phyloP scores from a whole-genome alignment of 495 filamentous ascomycete genomes.

The Aspergillus saccharolyticus region DNA sequence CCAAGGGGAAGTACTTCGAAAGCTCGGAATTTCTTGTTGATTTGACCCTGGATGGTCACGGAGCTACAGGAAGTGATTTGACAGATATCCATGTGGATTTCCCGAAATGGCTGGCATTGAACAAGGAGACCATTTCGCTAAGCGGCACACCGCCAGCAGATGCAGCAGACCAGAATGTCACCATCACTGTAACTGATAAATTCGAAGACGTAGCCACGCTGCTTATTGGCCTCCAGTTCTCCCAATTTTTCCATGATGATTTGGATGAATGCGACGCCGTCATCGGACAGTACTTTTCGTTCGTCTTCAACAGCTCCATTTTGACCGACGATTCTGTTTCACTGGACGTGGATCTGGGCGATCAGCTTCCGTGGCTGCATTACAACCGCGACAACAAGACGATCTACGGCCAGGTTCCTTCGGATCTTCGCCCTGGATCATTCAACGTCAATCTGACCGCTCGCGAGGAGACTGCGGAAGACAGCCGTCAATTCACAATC shows the following conservation, averaged over 20 bases:
- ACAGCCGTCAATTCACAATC: constrained; percentile 48
- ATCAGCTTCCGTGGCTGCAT: constrained; percentile 58
- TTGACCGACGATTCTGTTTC: constrained; percentile 47
- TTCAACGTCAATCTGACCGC: constrained; percentile 49
- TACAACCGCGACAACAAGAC: constrained; percentile 54
- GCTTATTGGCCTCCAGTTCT: constrained; percentile 56
- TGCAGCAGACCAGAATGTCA: constrained; percentile 57
- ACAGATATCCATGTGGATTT: constrained; percentile 44
- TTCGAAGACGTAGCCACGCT: constrained; percentile 60
- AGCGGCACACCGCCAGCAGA: constrained; percentile 57
- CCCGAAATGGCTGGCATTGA: constrained; percentile 67
- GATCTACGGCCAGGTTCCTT: constrained; percentile 61
- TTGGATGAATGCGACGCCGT: constrained; percentile 49
- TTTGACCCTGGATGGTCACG: constrained; percentile 59
- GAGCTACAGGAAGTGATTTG: constrained; percentile 42
- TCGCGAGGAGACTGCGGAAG: constrained; percentile 39
- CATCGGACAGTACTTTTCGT: constrained; percentile 59
- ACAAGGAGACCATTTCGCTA: constrained; percentile 56
- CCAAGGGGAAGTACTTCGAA: constrained; percentile 46
- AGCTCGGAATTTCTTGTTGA: constrained; percentile 49
- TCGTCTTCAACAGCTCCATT: constrained; percentile 55
- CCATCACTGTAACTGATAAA: constrained; percentile 57
- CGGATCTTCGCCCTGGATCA: constrained; percentile 32
- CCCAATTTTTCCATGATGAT: constrained; percentile 39
- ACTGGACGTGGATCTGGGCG: constrained; percentile 49